Percentiles rank a stretch among this genome's conserved stretches.
phyloP scores from a whole-genome alignment of 2,329 filamentous ascomycete species.

The Epichloe scottii region DNA sequence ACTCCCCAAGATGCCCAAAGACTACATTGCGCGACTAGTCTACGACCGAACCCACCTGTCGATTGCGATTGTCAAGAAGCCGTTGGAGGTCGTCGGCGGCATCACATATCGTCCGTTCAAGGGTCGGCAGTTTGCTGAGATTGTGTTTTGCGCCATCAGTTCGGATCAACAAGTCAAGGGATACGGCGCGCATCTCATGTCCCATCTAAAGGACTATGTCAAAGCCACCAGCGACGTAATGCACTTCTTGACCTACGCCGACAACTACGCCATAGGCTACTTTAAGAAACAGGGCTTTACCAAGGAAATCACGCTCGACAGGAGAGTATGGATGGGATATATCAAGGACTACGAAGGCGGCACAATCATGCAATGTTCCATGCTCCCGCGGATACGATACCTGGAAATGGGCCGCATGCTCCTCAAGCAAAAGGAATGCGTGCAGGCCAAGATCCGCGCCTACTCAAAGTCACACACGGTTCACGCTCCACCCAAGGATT shows the following conservation, averaged over 20 bases:
- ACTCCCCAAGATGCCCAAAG: conserved; percentile 97
- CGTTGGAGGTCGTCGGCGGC: conserved; percentile 86
- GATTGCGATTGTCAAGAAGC: conserved; percentile 95
- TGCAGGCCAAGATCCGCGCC: conserved; percentile 87
- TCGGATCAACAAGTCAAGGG: conserved; percentile 98
- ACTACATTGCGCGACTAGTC: conserved; percentile 93
- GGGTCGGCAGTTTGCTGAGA: conserved; percentile 85
- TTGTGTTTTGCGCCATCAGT: conserved; percentile 95
- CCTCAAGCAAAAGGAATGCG: conserved; percentile 90
- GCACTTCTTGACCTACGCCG: conserved; percentile 97
- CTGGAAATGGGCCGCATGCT: conserved; percentile 88
- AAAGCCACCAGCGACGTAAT: conserved; percentile 94
- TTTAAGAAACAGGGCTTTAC: conserved; percentile 99
- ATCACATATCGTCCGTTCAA: conserved; percentile 96
- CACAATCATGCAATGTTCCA: conserved; percentile 98
- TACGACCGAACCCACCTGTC: conserved; percentile 95
- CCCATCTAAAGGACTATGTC: conserved; percentile 94
- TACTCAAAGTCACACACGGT: conserved; percentile 82
- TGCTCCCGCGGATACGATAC: conserved; percentile 91
- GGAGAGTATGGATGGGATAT: conserved; percentile 94
- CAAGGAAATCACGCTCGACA: conserved; percentile 90
- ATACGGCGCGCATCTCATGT: conserved; percentile 96
- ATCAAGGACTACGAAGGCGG: conserved; percentile 99
- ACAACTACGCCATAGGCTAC: conserved; percentile 97
- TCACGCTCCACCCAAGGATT: conserved; percentile 73